A percentile compares a stretch with the other conserved stretches of the same genome.
phyloP scores from a whole-genome alignment of 352 stramenopile species.

The Pythium sukuiense region DNA sequence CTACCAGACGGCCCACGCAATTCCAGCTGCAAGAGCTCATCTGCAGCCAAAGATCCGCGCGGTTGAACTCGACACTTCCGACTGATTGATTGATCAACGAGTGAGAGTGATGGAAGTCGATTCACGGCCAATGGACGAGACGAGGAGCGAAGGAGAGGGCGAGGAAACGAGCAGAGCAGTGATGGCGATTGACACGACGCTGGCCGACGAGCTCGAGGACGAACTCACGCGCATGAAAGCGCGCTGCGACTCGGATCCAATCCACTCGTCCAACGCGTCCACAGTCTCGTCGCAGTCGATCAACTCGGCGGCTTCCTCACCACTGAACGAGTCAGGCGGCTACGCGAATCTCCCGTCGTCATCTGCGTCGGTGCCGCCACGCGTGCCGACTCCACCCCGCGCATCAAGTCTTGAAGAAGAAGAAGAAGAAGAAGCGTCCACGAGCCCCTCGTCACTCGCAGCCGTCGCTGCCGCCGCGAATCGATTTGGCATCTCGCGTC shows the following conservation, averaged over 20 bases:
- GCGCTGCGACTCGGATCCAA: constrained; percentile 34
- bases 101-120: neutral
- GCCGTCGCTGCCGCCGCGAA: constrained; percentile 15
- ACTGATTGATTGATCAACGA: neutral
- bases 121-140: neutral
- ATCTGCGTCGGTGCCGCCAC: constrained; percentile 19
- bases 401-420: constrained; percentile 1
- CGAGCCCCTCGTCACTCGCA: neutral
- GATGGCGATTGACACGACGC: constrained; percentile 18
- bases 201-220: constrained; percentile 23
- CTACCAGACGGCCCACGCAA: neutral
- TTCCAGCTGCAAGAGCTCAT: neutral
- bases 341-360: constrained; percentile 12
- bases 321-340: constrained; percentile 25
- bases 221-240: constrained; percentile 31
- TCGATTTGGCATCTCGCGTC: constrained; percentile 23
- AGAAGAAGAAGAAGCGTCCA: constrained; percentile 6
- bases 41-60: neutral
- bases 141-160: neutral
- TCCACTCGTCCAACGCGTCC: constrained; percentile 23
- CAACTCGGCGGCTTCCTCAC: constrained; percentile 27
- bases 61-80: neutral
- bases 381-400: constrained; percentile 9
- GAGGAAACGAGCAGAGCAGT: neutral
- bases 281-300: constrained; percentile 29